Evolutionary conservation across 306 rosid species (phyloP), one percentile per base, ranked within the genome.

Genomic region (Lathyrus oleraceus): DNA sequence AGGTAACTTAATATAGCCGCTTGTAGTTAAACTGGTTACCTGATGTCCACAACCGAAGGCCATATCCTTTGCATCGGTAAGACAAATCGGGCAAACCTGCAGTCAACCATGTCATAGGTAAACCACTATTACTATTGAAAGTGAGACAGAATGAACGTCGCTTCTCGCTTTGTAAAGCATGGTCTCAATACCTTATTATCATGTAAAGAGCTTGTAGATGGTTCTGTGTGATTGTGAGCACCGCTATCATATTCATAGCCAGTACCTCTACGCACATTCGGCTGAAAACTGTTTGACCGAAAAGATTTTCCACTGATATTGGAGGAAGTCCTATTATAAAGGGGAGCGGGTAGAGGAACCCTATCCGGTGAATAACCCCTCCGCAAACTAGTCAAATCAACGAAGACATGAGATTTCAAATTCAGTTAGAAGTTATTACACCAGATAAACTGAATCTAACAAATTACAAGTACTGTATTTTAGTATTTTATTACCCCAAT

Each of bases 41-140:
- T 88, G 96, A 85, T 92, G 96, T 4, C 98, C 98, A 67, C 96
- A 89, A 38, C 93, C 93, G 53, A 90, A 90, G 43, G 96, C 96
- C 98, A 92, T 82, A 75, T 92, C 81, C 73, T 92, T 92, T 10
- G 77, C 71, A 77, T 84, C 80, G 17, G 82, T 74, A 20, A 88
- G 83, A 79, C 96, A 92, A 81, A 92, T 79, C 12, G 96, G 96
- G 57, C 98, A 90, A 65, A 79, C 81, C 96, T 89, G 86, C 76
- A 42, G 10, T 61, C 16, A 67, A 77, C 23, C 56, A 36, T 69
- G 71, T 64, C 42, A 63, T 14, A 45, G 39, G 47, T 61, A 67
- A 69, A 63, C 58, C 20, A 72, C 9, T 35, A 43, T 10, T 40
- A 66, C 10, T 20, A 44, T 23, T 51, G n/a, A 75, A 63, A 65